A percentile compares a stretch with the other conserved stretches of the same genome.
Conservation (phyloP, 2,329 filamentous ascomycete genomes). For the Stachybotrys elegans region DNA sequence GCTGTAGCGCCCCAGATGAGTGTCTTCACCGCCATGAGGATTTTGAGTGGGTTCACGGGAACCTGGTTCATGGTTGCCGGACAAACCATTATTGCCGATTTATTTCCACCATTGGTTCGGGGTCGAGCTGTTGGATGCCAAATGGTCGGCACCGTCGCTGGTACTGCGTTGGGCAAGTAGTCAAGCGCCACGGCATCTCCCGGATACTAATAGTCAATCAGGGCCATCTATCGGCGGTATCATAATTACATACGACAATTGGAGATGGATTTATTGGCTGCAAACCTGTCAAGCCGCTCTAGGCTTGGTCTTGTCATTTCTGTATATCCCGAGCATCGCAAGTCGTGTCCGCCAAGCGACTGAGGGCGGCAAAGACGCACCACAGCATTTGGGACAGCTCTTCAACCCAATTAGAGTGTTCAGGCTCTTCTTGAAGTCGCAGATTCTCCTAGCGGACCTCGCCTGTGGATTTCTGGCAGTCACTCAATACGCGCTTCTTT, state of each 20-base stretch:
- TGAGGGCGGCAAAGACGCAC: neutral
- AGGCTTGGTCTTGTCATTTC: constrained; percentile 8
- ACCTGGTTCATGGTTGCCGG: constrained; percentile 12
- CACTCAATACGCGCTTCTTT: constrained; percentile 8
- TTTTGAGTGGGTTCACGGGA: constrained; percentile 8
- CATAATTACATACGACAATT: constrained; percentile 10
- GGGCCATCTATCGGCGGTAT: constrained; percentile 10
- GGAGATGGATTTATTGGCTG: constrained; percentile 11
- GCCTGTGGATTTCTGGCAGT: constrained; percentile 9
- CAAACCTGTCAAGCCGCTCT: constrained; percentile 8
- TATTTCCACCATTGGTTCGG: constrained; percentile 9
- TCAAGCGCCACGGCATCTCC: neutral
- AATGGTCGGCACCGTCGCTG: constrained; percentile 9
- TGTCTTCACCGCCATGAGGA: constrained; percentile 8
- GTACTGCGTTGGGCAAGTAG: constrained; percentile 9
- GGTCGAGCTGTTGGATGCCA: constrained; percentile 11
- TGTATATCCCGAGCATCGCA: constrained; percentile 9
- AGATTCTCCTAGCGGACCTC: constrained; percentile 9
- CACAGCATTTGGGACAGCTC: neutral
- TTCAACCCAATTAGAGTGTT: constrained; percentile 10
- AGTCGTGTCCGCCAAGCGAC: constrained; percentile 7
- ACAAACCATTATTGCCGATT: constrained; percentile 12
- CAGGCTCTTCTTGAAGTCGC: constrained; percentile 4
- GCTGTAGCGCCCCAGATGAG: constrained; percentile 6
- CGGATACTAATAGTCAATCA: neutral